phyloP scores from a whole-genome alignment of 2,329 filamentous ascomycete genomes.

The Penicillium sp. region DNA sequence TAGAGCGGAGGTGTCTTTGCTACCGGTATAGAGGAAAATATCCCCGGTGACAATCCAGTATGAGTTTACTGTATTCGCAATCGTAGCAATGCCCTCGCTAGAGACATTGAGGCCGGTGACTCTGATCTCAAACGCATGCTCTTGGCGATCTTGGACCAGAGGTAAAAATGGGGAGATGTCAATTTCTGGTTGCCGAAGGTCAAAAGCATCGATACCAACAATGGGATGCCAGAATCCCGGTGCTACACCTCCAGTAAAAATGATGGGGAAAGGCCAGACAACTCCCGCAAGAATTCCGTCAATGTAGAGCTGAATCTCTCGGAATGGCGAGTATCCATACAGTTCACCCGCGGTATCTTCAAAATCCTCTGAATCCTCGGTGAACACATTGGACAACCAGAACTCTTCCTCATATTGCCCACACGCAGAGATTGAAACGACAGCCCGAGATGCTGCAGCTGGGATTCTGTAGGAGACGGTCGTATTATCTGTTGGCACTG shows the following conservation, averaged over 20 bases:
- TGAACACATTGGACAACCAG: constrained; percentile 78
- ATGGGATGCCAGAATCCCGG: constrained; percentile 76
- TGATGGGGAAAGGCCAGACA: constrained; percentile 76
- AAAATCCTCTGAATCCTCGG: constrained; percentile 62
- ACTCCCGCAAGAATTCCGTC: constrained; percentile 72
- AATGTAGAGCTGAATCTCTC: constrained; percentile 74
- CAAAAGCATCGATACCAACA: constrained; percentile 75
- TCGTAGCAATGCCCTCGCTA: constrained; percentile 44
- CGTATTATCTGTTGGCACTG: constrained; percentile 62
- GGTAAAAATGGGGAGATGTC: constrained; percentile 77
- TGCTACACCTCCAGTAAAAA: constrained; percentile 78
- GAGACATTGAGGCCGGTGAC: constrained; percentile 65
- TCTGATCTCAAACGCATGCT: constrained; percentile 67
- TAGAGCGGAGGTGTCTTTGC: constrained; percentile 20
- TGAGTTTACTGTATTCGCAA: constrained; percentile 59
- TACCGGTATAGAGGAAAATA: constrained; percentile 73
- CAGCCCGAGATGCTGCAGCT: constrained; percentile 64
- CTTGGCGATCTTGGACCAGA: constrained; percentile 62
- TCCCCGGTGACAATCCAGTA: constrained; percentile 79
- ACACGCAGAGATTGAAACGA: constrained; percentile 74
- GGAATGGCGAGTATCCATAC: constrained; percentile 69
- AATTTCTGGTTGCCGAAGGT: constrained; percentile 76
- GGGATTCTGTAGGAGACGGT: constrained; percentile 63
- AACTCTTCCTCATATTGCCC: constrained; percentile 78
- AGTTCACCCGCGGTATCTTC: constrained; percentile 55